Conservation (phyloP, 805 yeast species). For the Lachancea sp. region DNA sequence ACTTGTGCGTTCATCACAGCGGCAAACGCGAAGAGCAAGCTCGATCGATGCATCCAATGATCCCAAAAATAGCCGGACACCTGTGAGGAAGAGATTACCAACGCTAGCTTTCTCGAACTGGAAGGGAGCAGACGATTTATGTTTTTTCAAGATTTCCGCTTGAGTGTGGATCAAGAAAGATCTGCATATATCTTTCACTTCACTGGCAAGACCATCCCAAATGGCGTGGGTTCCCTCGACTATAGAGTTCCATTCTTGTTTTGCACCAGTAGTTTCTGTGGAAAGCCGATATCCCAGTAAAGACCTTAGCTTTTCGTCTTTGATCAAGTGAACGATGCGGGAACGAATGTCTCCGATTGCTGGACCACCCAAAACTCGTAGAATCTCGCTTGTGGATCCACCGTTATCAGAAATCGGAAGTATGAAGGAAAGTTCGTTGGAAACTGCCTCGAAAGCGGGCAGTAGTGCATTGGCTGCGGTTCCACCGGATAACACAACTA, state of each 20-base stretch:
- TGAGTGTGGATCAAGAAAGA: slow-evolving; percentile 76
- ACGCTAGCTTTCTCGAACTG: slow-evolving; percentile 72
- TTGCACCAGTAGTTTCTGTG: slow-evolving; percentile 41
- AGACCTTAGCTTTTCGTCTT: slow-evolving; percentile 39
- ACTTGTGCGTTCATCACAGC: slow-evolving; percentile 39
- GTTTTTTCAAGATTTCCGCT: slow-evolving; percentile 63
- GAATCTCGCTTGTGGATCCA: slow-evolving; percentile 85
- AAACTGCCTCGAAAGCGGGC: slow-evolving; percentile 43
- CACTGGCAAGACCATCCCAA: slow-evolving; percentile 57
- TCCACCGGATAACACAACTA: slow-evolving; percentile 64
- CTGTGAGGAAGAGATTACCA: slow-evolving; percentile 80
- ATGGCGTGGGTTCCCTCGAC: slow-evolving; percentile 72
- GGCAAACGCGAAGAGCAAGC: slow-evolving; percentile 52
- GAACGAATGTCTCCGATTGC: slow-evolving; percentile 92
- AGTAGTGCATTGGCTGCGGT: slow-evolving; percentile 82
- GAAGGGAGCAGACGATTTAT: slow-evolving; percentile 42
- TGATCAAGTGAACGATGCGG: slow-evolving; percentile 66
- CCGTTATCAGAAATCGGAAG: slow-evolving; percentile 90
- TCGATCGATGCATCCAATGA: slow-evolving; percentile 81
- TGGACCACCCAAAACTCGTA: slow-evolving; percentile 86
- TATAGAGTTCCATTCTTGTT: slow-evolving; percentile 64
- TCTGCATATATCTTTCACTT: slow-evolving; percentile 64
- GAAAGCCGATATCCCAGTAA: slow-evolving; percentile 30
- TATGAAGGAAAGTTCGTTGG: slow-evolving; percentile 52
- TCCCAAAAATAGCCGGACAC: slow-evolving; percentile 75